Base-by-base conservation (phyloP, 768 basidiomycete genomes). In the Naganishia randhawae region DNA sequence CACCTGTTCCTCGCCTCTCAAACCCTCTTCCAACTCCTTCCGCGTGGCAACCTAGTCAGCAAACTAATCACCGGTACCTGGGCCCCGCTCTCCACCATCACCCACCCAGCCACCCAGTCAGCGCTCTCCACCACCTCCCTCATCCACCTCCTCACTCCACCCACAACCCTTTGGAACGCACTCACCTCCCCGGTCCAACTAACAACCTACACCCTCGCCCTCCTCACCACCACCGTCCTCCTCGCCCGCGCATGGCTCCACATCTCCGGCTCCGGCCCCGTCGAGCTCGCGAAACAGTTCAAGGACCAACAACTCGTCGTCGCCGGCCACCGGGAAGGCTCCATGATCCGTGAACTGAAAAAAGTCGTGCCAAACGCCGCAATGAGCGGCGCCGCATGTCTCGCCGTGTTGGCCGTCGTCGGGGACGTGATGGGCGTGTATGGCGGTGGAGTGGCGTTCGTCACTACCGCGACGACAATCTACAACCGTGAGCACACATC, bases 21-120 rank as follows among this genome's bases (percentile, higher is more conserved):
- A 25, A 39, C 57, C 5, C 37, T 61, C 39, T 61, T 41, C 39
- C 33, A 35, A 22, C 35, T 61, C 37, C 9, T 35, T 2, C 57
- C 57, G n/a, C n/a, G n/a, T 25, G 57, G 57, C n/a, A 61, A 61
- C 37, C 57, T 61, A 17, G 57, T 61, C 32, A 41, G 37, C n/a
- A 17, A 22, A 41, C 37, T 61, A 2, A 61, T 61, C 57, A 61
- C 57, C 14, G 57, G 57, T 39, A 39, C 37, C 25, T 61, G 57
- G 57, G 14, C 33, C 13, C 57, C 57, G 5, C 17, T 61, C 8
- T 61, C 57, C 8, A 39, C 39, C 75, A 76, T 61, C 54, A 54
- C 19, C 27, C 69, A 37, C 53, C 70, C 35, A 10, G 25, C 14
- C 27, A 57, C 39, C 22, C 66, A 57, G 11, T 37, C 57, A 50